Conservation (phyloP, 2,329 filamentous ascomycete species). For the Cladophialophora immunda region DNA sequence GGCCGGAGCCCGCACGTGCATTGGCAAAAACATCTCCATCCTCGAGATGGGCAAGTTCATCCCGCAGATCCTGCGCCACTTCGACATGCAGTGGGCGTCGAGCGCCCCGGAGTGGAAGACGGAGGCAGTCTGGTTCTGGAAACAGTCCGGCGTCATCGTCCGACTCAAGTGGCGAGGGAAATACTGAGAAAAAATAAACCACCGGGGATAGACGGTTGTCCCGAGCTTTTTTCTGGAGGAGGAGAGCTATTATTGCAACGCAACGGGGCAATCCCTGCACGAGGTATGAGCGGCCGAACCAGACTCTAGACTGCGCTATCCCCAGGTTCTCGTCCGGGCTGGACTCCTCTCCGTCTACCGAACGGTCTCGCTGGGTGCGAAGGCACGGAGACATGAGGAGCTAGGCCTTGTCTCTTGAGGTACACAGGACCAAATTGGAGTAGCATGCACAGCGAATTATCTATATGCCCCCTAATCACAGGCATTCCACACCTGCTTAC, state of each 20-base stretch:
- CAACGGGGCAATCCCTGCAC: too few relatives aligned
- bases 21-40: conserved; percentile 33
- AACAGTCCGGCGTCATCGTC: conserved; percentile 24
- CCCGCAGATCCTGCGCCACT: conserved; percentile 31
- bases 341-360: too few relatives aligned
- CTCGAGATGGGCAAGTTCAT: conserved; percentile 34
- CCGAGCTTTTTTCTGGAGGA: too few relatives aligned
- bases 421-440: neutral
- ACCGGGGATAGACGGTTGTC: too few relatives aligned
- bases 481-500: neutral
- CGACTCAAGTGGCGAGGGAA: conserved; percentile 15
- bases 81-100: conserved; percentile 29
- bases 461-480: neutral
- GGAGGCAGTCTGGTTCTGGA: conserved; percentile 25
- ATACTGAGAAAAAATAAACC: too few relatives aligned
- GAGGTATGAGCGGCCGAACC: too few relatives aligned
- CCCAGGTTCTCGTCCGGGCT: too few relatives aligned
- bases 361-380: too few relatives aligned
- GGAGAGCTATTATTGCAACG: too few relatives aligned
- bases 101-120: conserved; percentile 25
- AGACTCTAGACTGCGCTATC: too few relatives aligned
- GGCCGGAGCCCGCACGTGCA: conserved; percentile 47
- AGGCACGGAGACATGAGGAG: too few relatives aligned
- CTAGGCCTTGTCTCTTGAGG: neutral
- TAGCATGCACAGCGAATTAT: neutral